phyloP scores from a whole-genome alignment of 2,329 filamentous ascomycete genomes.

The Nannizziopsis barbatae region DNA sequence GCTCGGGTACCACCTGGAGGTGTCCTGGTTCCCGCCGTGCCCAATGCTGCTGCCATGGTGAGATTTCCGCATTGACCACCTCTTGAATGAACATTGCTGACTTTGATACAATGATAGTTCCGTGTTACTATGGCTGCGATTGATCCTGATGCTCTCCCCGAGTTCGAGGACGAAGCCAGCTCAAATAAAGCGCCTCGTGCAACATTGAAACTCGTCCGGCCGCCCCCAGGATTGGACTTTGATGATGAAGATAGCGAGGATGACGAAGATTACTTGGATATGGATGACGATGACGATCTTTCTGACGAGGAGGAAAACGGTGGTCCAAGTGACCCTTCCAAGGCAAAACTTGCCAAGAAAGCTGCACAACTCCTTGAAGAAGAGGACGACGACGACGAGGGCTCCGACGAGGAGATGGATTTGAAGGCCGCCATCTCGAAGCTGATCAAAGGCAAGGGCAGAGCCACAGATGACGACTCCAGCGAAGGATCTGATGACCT shows the following conservation, averaged over 20 bases:
- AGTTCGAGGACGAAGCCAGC: slow-evolving; percentile 53
- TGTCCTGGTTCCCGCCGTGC: slow-evolving; percentile 65
- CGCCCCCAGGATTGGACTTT: slow-evolving; percentile 47
- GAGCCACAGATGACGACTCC: slow-evolving; percentile 54
- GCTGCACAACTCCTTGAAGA: slow-evolving; percentile 68
- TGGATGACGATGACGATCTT: slow-evolving; percentile 41
- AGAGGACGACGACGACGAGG: slow-evolving; percentile 52
- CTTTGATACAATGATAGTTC: slow-evolving; percentile 49
- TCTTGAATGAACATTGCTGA: background rate
- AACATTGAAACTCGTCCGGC: slow-evolving; percentile 82
- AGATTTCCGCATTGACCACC: slow-evolving; percentile 31
- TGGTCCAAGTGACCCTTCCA: slow-evolving; percentile 80
- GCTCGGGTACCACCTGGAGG: slow-evolving; percentile 81
- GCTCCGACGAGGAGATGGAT: slow-evolving; percentile 54
- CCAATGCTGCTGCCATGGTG: slow-evolving; percentile 74
- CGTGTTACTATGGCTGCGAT: slow-evolving; percentile 98
- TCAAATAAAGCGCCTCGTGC: slow-evolving; percentile 57
- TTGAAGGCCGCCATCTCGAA: slow-evolving; percentile 42
- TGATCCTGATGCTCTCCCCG: slow-evolving; percentile 68
- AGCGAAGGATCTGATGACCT: slow-evolving; percentile 48
- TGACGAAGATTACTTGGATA: slow-evolving; percentile 52
- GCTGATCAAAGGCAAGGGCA: slow-evolving; percentile 57
- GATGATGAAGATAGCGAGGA: slow-evolving; percentile 49
- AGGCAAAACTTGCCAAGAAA: slow-evolving; percentile 76
- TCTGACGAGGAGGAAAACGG: slow-evolving; percentile 70